phyloP scores from a whole-genome alignment of 2,329 filamentous ascomycete species.

The Aureobasidium zeae region DNA sequence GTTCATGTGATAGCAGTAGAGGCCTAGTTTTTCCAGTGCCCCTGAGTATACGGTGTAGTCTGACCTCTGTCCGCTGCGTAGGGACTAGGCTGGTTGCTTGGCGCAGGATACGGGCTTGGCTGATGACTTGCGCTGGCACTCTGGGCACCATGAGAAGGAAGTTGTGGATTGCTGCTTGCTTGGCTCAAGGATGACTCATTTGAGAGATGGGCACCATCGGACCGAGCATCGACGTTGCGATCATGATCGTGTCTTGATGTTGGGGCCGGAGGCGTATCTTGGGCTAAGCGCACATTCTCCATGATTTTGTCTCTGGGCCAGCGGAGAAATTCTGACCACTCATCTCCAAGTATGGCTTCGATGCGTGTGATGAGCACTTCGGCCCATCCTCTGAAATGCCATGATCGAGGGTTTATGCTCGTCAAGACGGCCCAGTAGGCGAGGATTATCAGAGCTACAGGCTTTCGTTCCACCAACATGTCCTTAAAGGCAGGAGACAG shows the following conservation, averaged over 20 bases:
- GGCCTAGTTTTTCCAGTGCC: too few relatives aligned
- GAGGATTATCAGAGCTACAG: slow-evolving; percentile 11
- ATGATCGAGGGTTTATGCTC: neutral
- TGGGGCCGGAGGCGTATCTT: neutral
- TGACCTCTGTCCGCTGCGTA: neutral
- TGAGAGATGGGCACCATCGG: neutral
- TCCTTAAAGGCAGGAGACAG: neutral
- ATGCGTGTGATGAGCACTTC: slow-evolving; percentile 4
- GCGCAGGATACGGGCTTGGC: neutral
- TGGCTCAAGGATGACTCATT: neutral
- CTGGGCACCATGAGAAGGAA: neutral
- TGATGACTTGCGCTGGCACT: neutral
- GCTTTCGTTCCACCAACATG: slow-evolving; percentile 6
- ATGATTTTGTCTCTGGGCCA: slow-evolving; percentile 8
- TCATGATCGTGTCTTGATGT: neutral
- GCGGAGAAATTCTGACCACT: slow-evolving; percentile 6
- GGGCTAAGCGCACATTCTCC: neutral
- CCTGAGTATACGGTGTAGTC: neutral
- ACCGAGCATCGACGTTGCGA: neutral
- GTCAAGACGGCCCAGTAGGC: slow-evolving; percentile 11
- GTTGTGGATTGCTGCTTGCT: neutral
- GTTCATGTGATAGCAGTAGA: too few relatives aligned
- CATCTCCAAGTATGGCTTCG: neutral
- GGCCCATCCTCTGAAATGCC: slow-evolving; percentile 2
- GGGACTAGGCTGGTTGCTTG: neutral